These are phyloP conservation scores for Chloroidium sp. DNA, from an alignment of 163 green algal genomes.

Conservation along the genomic window DNA sequence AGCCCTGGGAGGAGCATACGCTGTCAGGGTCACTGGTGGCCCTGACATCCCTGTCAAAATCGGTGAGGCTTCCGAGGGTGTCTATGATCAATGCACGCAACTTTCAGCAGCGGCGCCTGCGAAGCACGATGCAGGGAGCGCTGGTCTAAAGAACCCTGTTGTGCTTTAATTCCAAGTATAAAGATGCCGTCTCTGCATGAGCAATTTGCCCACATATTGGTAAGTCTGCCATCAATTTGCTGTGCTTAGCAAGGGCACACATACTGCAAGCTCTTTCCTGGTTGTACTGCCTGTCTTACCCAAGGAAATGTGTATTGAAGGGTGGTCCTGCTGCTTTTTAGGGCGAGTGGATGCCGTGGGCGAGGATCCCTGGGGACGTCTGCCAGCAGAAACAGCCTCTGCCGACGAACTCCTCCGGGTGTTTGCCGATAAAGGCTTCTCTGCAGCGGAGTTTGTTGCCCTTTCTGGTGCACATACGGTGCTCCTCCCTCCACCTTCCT, in stretches of 20 bases:
- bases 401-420: slow-evolving; percentile 47
- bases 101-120: neutral
- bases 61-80: slow-evolving; percentile 6
- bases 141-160: too few species aligned
- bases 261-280: too few species aligned
- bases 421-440: slow-evolving; percentile 67
- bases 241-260: too few species aligned
- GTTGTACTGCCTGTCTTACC: too few species aligned
- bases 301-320: too few species aligned
- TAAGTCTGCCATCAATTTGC: too few species aligned
- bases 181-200: too few species aligned
- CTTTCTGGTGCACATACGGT: slow-evolving; percentile 79
- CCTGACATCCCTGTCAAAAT: slow-evolving; percentile 16
- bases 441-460: slow-evolving; percentile 60
- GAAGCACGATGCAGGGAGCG: neutral
- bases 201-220: too few species aligned
- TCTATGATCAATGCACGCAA: neutral
- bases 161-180: too few species aligned
- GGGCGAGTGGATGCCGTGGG: slow-evolving; percentile 46
- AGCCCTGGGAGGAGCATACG: slow-evolving; percentile 18
- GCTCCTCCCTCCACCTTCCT: neutral
- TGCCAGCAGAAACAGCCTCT: slow-evolving; percentile 60
- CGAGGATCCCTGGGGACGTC: slow-evolving; percentile 59
- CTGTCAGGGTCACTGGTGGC: slow-evolving; percentile 58
- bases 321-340: neutral